Base-by-base conservation (phyloP, 2,329 filamentous ascomycete species). In the Neofusicoccum kwambonambiense region DNA sequence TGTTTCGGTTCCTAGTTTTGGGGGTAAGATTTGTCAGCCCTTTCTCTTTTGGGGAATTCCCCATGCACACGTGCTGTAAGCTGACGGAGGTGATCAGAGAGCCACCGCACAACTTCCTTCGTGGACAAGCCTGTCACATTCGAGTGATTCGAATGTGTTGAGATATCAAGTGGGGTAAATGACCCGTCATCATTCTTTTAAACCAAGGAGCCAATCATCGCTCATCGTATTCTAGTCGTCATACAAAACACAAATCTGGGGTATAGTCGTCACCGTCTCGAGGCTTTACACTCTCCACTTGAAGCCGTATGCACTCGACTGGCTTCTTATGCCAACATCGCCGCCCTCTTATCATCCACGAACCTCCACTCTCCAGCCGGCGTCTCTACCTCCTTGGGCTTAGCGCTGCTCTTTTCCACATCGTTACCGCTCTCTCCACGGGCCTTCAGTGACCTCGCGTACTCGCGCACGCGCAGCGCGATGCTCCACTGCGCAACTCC, bases 401-500 rank as follows among this genome's bases (percentile, higher is more conserved):
- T 41, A 17, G 41, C 17, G 11, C 34, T 6, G 8, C 34, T 45
- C 52, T 45, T 50, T 51, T 62, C 58, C 57, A 49, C 62, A 34
- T 63, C 61, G n/a, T 35, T 34, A n/a, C 54, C 49, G 7, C 9
- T 15, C 6, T 57, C 35, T n/a, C 64, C 52, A 57, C 45, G 22
- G 13, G 27, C 45, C 34, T 57, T 63, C 60, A 70, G 56, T 47
- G 68, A 70, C 45, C 64, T 70, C 13, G 70, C 71, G 70, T 73
- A 77, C n/a, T 51, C 64, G 52, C 70, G 67, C 3, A 77, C 72
- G 5, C 68, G 68, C 51, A 69, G 19, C 45, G 76, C 57, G 15
- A 73, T 71, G 72, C 73, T 74, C 75, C 75, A 78, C 64, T 78
- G 76, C 57, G 71, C 74, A 2, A 68, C 65, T 65, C 75, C 71